Conservation (phyloP, 306 rosid genomes). For the Pyrus betulifolia region DNA sequence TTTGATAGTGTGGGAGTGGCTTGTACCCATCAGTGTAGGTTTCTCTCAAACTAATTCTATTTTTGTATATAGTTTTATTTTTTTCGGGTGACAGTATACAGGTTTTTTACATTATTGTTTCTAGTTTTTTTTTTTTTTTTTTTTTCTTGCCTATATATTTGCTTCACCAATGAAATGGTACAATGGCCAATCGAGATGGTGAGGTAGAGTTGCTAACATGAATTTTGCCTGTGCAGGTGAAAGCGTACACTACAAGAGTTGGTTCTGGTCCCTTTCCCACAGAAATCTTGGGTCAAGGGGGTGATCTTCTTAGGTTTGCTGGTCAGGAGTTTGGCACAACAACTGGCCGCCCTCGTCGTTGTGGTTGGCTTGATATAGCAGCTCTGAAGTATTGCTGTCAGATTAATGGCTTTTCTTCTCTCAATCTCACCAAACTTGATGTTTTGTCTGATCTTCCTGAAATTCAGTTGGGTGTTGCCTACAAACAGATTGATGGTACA, state of each 20-base stretch:
- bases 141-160: background rate
- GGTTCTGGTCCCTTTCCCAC: slow-evolving; percentile 98
- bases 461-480: slow-evolving; percentile 71
- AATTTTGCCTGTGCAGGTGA: slow-evolving; percentile 58
- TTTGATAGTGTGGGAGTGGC: background rate
- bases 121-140: background rate
- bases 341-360: slow-evolving; percentile 95
- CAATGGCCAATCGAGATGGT: slow-evolving; percentile 1
- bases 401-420: slow-evolving; percentile 79
- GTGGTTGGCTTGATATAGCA: slow-evolving; percentile 96
- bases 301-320: slow-evolving; percentile 81
- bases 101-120: background rate
- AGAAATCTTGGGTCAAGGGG: slow-evolving; percentile 68
- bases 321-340: slow-evolving; percentile 99
- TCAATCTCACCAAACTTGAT: slow-evolving; percentile 92
- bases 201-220: slow-evolving; percentile 12
- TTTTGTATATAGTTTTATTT: background rate
- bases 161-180: background rate
- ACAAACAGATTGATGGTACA: slow-evolving; percentile 57
- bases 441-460: slow-evolving; percentile 72
- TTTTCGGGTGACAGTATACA: background rate
- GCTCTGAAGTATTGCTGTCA: slow-evolving; percentile 68
- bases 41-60: background rate
- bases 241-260: slow-evolving; percentile 94
- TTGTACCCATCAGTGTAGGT: background rate